Conservation (phyloP, 768 basidiomycete species). For the Rhodotorula graminis region DNA sequence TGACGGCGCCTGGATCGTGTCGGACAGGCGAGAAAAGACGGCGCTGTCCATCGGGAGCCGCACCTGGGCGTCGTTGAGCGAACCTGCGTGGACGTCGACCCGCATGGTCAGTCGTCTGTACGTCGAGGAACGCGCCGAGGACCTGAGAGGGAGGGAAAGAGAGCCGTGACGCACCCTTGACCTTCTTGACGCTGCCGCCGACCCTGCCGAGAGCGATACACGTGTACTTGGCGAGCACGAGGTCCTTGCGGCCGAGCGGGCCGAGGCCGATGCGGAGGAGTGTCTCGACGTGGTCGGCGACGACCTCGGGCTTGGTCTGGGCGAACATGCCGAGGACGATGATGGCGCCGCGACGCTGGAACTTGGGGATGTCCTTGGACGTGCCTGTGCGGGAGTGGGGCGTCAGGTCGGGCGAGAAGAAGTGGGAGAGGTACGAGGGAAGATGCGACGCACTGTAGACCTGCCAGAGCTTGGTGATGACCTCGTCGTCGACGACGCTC, state of each 20-base stretch:
- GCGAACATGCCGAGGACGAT: slow-evolving; percentile 97
- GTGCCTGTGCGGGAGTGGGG: slow-evolving; percentile 56
- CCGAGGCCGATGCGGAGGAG: slow-evolving; percentile 85
- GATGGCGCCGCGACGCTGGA: slow-evolving; percentile 88
- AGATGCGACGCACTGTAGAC: slow-evolving; percentile 69
- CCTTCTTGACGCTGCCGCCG: slow-evolving; percentile 91
- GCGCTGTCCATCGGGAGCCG: slow-evolving; percentile 80
- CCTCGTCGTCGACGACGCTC: slow-evolving; percentile 71
- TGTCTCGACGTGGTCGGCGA: slow-evolving; percentile 74
- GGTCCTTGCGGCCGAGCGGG: slow-evolving; percentile 77
- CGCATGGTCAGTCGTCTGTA: not conserved
- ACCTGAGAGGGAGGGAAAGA: too few species aligned
- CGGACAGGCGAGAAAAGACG: slow-evolving; percentile 76
- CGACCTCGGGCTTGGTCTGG: slow-evolving; percentile 68
- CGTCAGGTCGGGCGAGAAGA: not conserved
- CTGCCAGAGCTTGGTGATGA: slow-evolving; percentile 88
- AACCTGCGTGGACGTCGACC: slow-evolving; percentile 55
- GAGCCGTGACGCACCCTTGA: slow-evolving; percentile 65
- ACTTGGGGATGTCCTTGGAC: slow-evolving; percentile 65
- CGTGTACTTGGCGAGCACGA: slow-evolving; percentile 85
- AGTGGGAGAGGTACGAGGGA: not conserved
- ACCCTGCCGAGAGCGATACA: slow-evolving; percentile 87
- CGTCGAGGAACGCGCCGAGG: not conserved
- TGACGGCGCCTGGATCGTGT: slow-evolving; percentile 72
- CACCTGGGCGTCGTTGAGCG: slow-evolving; percentile 75